Base-by-base conservation (phyloP, 192 early-diverging fungal species). In the Linnemannia zychae region DNA sequence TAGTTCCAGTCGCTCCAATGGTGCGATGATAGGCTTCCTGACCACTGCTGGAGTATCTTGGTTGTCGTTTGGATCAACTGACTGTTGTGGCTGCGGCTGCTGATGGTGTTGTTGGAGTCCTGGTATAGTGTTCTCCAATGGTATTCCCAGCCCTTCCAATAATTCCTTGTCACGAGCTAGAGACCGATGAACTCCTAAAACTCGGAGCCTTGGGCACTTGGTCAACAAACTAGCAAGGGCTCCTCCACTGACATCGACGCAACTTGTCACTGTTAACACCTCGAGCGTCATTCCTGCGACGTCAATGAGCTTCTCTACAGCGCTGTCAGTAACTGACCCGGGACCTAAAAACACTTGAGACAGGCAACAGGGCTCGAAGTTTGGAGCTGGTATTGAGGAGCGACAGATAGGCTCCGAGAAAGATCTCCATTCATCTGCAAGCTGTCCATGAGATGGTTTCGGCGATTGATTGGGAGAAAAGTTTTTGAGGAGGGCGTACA, bases 331-430 rank as follows among this genome's bases (percentile, higher is more conserved):
- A 46, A 85, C 49, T 18, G 83, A 85, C n/a, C 83, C 83, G 40
- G 83, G 83, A 31, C 83, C 83, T 20, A 85, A 40, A 67, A 85
- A 85, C 17, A 85, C 83, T 22, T 85, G 83, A n/a, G 83, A 79
- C 0, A 85, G 74, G 13, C 74, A 74, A 63, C 83, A 85, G 4
- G 74, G 77, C 20, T 57, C 15, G 28, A 38, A 4, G 33, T 17
- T 28, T 5, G 38, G 20, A 18, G 24, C 24, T 3, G 13, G 57
- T 3, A 12, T 3, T 1, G 57, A 22, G 13, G 24, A 31, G 13
- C 1, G 28, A 63, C 24, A 6, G 12, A 13, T 63, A 13, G 57
- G 24, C 31, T 63, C 57, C 11, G 11, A 13, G 13, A 63, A 63
- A 11, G 57, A 63, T 12, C 28, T 33, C 57, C 28, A 63, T 31